These are phyloP conservation scores for Aspergillus proliferans DNA, from an alignment of 2,329 filamentous ascomycete genomes.

Conservation along the genomic window DNA sequence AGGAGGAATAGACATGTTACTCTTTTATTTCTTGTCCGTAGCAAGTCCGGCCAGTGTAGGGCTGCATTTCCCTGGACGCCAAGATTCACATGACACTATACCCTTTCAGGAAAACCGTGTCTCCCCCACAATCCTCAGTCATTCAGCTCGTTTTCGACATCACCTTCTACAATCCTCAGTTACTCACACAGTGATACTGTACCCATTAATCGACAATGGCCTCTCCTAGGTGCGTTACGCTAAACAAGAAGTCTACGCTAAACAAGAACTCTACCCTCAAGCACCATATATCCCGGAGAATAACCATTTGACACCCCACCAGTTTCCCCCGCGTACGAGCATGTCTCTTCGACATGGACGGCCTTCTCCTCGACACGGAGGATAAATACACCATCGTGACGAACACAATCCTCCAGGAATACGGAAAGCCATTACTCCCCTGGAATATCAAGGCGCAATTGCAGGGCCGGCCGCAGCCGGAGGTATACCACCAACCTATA, in stretches of 20 bases:
- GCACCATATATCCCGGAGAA: no score
- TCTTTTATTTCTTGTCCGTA: no score
- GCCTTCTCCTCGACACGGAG: slow-evolving; percentile 87
- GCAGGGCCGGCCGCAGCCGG: slow-evolving; percentile 58
- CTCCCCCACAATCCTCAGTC: background rate
- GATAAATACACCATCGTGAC: slow-evolving; percentile 80
- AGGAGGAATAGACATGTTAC: no score
- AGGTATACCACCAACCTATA: slow-evolving; percentile 30
- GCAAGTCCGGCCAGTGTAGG: no score
- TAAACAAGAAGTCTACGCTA: background rate
- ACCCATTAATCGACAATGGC: no score
- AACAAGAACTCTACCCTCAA: no score
- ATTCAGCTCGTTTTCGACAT: no score
- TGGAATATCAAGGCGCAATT: slow-evolving; percentile 93
- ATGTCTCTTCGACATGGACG: slow-evolving; percentile 98
- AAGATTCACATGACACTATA: background rate
- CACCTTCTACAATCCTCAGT: no score
- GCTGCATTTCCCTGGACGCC: background rate
- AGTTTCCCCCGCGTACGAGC: slow-evolving; percentile 77
- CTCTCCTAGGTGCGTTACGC: background rate
- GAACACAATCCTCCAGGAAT: slow-evolving; percentile 72
- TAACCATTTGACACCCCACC: background rate
- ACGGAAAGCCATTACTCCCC: slow-evolving; percentile 68
- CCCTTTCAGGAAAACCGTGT: background rate
- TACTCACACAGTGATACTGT: no score